Evolutionary conservation across 2,329 filamentous ascomycete genomes (phyloP).

Genomic region (Fusarium sp.): DNA sequence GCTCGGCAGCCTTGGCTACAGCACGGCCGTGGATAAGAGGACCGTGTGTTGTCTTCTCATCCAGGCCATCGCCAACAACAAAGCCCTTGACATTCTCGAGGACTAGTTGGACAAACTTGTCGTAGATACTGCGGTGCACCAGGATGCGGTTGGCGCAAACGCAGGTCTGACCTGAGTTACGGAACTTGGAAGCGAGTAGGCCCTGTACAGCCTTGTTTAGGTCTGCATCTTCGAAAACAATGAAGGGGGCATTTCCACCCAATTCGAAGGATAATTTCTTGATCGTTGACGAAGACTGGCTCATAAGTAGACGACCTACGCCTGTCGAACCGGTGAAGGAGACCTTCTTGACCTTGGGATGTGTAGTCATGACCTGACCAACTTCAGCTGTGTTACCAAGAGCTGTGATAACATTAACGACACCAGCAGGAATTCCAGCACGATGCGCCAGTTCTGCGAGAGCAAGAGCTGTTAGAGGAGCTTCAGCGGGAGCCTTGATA

Average conservation of each 20-base stretch:
- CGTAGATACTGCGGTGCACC: conserved; percentile 71
- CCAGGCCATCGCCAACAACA: conserved; percentile 70
- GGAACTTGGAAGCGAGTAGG: conserved; percentile 77
- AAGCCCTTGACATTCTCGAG: conserved; percentile 68
- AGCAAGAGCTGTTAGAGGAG: conserved; percentile 88
- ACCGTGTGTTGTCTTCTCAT: conserved; percentile 69
- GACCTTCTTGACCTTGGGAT: conserved; percentile 71
- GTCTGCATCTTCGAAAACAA: conserved; percentile 81
- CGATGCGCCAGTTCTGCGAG: conserved; percentile 85
- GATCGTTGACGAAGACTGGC: conserved; percentile 75
- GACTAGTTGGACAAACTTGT: conserved; percentile 64
- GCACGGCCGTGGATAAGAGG: conserved; percentile 76
- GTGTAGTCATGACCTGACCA: conserved; percentile 67
- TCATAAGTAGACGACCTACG: conserved; percentile 70
- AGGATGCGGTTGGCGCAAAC: conserved; percentile 74
- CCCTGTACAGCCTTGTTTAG: conserved; percentile 76
- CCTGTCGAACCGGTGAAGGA: conserved; percentile 76
- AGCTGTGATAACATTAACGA: conserved; percentile 87
- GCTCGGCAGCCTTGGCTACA: conserved; percentile 70
- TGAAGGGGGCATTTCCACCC: conserved; percentile 81
- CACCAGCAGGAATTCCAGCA: conserved; percentile 87
- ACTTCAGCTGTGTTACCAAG: conserved; percentile 82
- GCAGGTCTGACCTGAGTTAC: conserved; percentile 79
- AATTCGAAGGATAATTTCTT: conserved; percentile 83
- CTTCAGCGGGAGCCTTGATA: conserved; percentile 88